Percentiles rank a stretch among this genome's conserved stretches.
Conservation (phyloP, 805 yeast genomes). For the Saccharomycopsis amapae region DNA sequence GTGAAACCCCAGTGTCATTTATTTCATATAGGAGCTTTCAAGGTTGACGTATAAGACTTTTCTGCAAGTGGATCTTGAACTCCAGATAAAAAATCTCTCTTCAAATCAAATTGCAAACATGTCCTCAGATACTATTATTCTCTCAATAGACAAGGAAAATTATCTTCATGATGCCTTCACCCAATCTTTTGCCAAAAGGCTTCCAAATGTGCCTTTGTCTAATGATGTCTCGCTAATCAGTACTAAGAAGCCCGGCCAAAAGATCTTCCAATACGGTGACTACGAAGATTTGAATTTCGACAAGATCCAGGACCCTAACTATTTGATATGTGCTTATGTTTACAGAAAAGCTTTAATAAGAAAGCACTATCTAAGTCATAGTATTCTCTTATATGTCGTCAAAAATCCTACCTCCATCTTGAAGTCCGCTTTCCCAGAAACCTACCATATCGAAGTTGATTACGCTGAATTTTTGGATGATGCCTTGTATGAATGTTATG, state of each 20-base stretch:
- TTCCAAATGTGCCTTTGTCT: slow-evolving; percentile 31
- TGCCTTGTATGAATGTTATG: slow-evolving; percentile 86
- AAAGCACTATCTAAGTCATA: slow-evolving; percentile 82
- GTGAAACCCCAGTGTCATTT: too few relatives aligned
- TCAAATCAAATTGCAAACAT: too few relatives aligned
- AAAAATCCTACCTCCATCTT: slow-evolving; percentile 69
- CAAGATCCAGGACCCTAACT: slow-evolving; percentile 37
- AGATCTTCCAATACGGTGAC: slow-evolving; percentile 74
- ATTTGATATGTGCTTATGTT: slow-evolving; percentile 71
- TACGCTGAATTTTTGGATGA: slow-evolving; percentile 96
- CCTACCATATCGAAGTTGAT: slow-evolving; percentile 79
- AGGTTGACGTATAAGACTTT: too few relatives aligned
- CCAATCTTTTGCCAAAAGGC: slow-evolving; percentile 27
- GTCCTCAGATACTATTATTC: slow-evolving; percentile 2
- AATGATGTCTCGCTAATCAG: slow-evolving; percentile 24
- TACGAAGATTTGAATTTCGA: slow-evolving; percentile 86
- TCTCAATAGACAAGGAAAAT: slow-evolving; percentile 30
- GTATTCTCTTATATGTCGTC: slow-evolving; percentile 64
- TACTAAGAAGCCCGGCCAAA: slow-evolving; percentile 21
- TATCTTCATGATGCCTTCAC: slow-evolving; percentile 37
- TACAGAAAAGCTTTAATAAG: slow-evolving; percentile 88
- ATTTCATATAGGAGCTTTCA: too few relatives aligned
- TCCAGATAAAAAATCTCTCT: background rate
- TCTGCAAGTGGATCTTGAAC: too few relatives aligned
- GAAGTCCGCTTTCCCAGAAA: slow-evolving; percentile 56